Evolutionary conservation across 164 flowering plant genomes (phyloP), one percentile per base, ranked within the genome.

Genomic region (Chimonanthus praecox): DNA sequence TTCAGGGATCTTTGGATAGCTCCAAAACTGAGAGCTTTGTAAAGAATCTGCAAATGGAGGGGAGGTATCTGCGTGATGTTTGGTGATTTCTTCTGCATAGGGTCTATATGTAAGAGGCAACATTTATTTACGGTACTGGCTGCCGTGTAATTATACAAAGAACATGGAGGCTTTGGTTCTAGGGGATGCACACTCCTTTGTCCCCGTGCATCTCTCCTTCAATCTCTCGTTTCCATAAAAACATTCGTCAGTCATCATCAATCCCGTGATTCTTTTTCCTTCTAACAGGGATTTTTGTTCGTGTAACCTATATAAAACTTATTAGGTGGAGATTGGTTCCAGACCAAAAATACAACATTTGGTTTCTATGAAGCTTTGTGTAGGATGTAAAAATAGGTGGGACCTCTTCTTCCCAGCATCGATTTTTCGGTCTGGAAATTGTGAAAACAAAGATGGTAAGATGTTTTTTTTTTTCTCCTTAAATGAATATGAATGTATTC

Each of bases 51-150:
- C 98, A 94, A 80, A 92, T 82, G 86, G 89, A 70, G 10, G 97
- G 97, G 54, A 88, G 97, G 79, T 94, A 94, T 83, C 86, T 91
- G 61, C 94, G 98, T 77, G 98, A 94, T 71, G 97, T 92, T 4
- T 94, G 98, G 98, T 94, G 74, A 92, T 73, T 44, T 44, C 46
- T 51, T 50, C 46, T 63, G 60, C 68, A 48, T 43, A 10, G 8
- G 49, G 20, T 71, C 20, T 15, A 65, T 65, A 44, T 65, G 68
- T 45, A 65, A 45, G 68, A 45, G 4, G 2, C 4, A 20, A 43
- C 45, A 58, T 2, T 6, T 11, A 75, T 21, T 67, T 13, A 60
- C 69, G 60, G 72, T 21, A 47, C 44, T 47, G 47, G 47, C 43
- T 47, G 10, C 49, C 15, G 62, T 13, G 67, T 49, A n/a, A 50